Evolutionary conservation across 768 basidiomycete genomes (phyloP), one percentile per base, ranked within the genome.

Genomic region (Pholiota conissans): DNA sequence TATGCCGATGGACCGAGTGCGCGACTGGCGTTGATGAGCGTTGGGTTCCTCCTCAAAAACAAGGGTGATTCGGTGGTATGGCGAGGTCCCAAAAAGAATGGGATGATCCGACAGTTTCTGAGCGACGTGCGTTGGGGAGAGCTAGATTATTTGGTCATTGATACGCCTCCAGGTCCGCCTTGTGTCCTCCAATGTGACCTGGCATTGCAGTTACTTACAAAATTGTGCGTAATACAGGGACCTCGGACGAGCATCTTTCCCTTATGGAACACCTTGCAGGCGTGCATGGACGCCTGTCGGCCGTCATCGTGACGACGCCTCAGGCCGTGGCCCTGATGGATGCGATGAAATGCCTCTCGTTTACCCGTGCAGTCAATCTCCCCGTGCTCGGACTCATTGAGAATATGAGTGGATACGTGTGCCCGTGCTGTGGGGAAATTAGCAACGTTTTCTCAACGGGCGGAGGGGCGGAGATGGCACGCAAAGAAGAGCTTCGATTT

Each of bases 341-440:
- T 73, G 92, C 90, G 47, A 87, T 94, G 79, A 98, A 98, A 75
- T 97, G 94, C 63, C 82, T 98, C 58, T 95, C 95, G 37, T 99
- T 99, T 75, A 92, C 95, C 13, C 90, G 90, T 16, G 84, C 92
- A 8, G 90, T 95, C 62, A 82, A 84, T 50, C 77, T 98, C 11
- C 94, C 90, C 13, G 87, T 99, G 32, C 76, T 96, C 55, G 97
- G 97, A 8, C 72, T 99, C 49, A 87, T 99, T 64, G 97, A 98
- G 70, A 99, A 98, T 75, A 98, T 98, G 97, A 91, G 93, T 62
- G 97, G 97, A 49, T 98, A 97, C 74, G 91, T 90, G 18, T 98
- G 96, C 68, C 97, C 97, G 45, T 97, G 95, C 69, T 98, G 97
- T 69, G 93, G 93, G 14, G 95, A 98, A 71, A 78, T 98, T 63